Percentiles rank a stretch among this genome's conserved stretches.
phyloP scores from a whole-genome alignment of 257 asterid species.

The Forsythia suspensa region DNA sequence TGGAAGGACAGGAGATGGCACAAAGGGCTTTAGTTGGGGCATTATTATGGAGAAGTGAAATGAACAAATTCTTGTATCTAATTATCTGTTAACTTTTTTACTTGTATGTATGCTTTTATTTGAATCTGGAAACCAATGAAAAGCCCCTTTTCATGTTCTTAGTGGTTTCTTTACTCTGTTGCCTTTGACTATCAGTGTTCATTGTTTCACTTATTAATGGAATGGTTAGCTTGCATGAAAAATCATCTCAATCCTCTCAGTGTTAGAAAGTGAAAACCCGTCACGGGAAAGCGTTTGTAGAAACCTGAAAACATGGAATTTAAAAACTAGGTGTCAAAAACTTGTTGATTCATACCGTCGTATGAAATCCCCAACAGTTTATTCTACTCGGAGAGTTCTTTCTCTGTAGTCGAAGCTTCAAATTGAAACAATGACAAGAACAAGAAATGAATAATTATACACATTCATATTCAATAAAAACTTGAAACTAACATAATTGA shows the following conservation, averaged over 20 bases:
- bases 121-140: slow-evolving; percentile 15
- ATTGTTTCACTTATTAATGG: no score
- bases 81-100: slow-evolving; percentile 26
- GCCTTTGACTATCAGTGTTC: neutral
- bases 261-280: no score
- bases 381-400: no score
- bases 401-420: neutral
- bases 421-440: neutral
- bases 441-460: neutral
- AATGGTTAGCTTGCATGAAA: neutral
- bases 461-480: neutral
- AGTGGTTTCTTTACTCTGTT: no score
- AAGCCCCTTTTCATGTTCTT: neutral
- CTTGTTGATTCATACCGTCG: neutral
- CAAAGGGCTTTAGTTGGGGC: slow-evolving; percentile 11
- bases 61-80: slow-evolving; percentile 42
- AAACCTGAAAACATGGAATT: no score
- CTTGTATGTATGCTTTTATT: slow-evolving; percentile 25
- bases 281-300: no score
- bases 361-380: neutral
- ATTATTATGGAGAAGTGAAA: slow-evolving; percentile 3
- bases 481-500: neutral
- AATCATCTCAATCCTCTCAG: no score
- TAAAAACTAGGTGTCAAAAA: no score
- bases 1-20: slow-evolving; percentile 2